These are phyloP conservation scores for Metarhizium sp. DNA, from an alignment of 2,329 filamentous ascomycete genomes.

Conservation along the genomic window DNA sequence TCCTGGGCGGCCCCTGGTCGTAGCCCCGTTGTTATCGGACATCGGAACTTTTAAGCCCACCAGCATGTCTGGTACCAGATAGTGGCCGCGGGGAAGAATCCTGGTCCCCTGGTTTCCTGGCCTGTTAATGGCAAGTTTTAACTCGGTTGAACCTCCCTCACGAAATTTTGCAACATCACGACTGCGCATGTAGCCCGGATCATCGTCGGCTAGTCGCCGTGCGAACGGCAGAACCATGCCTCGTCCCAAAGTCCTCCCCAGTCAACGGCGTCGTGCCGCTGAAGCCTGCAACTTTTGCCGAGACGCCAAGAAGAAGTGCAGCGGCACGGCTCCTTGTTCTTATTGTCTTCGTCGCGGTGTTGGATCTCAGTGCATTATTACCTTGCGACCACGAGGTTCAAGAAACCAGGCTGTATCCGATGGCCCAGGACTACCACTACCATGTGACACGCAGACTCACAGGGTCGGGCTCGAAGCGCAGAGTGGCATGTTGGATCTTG, in stretches of 20 bases:
- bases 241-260: slow-evolving; percentile 39
- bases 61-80: too few species aligned
- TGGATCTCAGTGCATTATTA: slow-evolving; percentile 25
- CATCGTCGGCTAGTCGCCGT: background rate
- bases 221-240: slow-evolving; percentile 28
- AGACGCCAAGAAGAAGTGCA: slow-evolving; percentile 41
- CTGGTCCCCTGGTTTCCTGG: too few species aligned
- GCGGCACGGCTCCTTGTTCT: slow-evolving; percentile 36
- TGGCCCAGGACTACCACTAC: slow-evolving; percentile 4
- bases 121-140: too few species aligned
- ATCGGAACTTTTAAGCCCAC: too few species aligned
- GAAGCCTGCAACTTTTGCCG: slow-evolving; percentile 40
- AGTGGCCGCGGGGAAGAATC: too few species aligned
- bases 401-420: slow-evolving; percentile 2
- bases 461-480: background rate
- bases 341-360: slow-evolving; percentile 36
- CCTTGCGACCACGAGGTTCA: slow-evolving; percentile 21
- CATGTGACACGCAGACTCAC: background rate
- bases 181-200: background rate
- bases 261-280: slow-evolving; percentile 36
- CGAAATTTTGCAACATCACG: too few species aligned
- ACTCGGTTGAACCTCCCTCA: too few species aligned
- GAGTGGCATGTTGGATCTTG: background rate
- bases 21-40: too few species aligned
- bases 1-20: too few species aligned